Evolutionary conservation across 1,284 basidiomycete species (phyloP).

Genomic region (Marasmius tenuissimus): DNA sequence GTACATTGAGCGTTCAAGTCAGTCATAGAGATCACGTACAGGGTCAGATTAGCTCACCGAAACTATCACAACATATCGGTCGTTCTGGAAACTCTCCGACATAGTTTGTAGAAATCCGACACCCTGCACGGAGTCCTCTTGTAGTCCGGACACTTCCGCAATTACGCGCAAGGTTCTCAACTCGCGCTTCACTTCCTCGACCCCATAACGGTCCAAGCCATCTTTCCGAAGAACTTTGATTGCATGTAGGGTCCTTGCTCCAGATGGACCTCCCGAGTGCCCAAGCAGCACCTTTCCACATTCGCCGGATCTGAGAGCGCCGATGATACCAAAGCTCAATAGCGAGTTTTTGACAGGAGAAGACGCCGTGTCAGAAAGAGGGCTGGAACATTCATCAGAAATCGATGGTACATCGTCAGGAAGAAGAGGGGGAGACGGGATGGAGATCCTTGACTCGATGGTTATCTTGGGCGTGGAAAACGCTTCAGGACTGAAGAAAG

Average conservation of each 20-base stretch:
- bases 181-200: constrained; percentile 18
- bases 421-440: background rate
- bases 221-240: constrained; percentile 23
- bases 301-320: constrained; percentile 22
- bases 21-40: constrained; percentile 38
- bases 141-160: background rate
- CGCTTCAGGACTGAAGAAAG: background rate
- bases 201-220: constrained; percentile 9
- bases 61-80: constrained; percentile 30
- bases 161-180: constrained; percentile 20
- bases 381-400: background rate
- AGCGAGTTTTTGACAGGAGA: background rate
- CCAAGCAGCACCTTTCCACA: constrained; percentile 27
- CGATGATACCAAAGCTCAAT: constrained; percentile 15
- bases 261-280: constrained; percentile 9
- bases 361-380: background rate
- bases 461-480: background rate
- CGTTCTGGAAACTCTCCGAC: constrained; percentile 14
- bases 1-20: background rate
- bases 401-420: background rate
- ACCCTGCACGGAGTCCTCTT: background rate
- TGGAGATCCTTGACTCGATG: background rate
- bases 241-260: constrained; percentile 18
- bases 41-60: constrained; percentile 57
- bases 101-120: constrained; percentile 18